Evolutionary conservation across 306 rosid genomes (phyloP).

Genomic region (Cercis canadensis): DNA sequence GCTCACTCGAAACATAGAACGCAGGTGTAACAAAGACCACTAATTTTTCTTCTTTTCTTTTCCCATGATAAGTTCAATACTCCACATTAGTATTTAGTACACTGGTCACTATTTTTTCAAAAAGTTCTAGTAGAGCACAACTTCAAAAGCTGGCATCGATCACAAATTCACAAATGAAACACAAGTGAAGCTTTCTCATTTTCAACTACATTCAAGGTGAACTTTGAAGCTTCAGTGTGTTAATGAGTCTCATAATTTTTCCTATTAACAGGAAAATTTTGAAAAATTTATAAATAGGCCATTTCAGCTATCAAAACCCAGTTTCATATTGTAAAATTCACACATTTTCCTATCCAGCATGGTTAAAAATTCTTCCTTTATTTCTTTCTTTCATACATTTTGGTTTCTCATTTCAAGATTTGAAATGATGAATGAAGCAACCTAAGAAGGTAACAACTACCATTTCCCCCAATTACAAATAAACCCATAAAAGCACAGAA

Average conservation of each 20-base stretch:
- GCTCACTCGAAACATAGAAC: not conserved
- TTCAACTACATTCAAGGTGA: not conserved
- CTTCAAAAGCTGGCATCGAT: no score
- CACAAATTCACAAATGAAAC: no score
- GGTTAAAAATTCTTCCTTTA: not conserved
- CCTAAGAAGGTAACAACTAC: not conserved
- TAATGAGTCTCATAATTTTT: not conserved
- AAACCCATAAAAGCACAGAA: not conserved
- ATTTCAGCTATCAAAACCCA: constrained; percentile 26
- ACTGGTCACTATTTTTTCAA: no score
- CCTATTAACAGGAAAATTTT: not conserved
- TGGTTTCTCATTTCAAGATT: not conserved
- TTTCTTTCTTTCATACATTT: not conserved
- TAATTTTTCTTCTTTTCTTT: not conserved
- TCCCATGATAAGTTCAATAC: not conserved
- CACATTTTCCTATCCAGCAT: not conserved
- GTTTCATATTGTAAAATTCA: not conserved
- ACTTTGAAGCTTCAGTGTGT: constrained; percentile 1
- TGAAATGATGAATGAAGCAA: not conserved
- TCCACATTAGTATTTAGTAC: no score
- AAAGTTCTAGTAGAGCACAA: no score
- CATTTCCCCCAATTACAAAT: not conserved
- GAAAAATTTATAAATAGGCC: not conserved
- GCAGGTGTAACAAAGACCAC: not conserved
- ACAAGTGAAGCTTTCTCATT: no score